Conservation (phyloP, 257 asterid genomes). For the Solanum piurae region DNA sequence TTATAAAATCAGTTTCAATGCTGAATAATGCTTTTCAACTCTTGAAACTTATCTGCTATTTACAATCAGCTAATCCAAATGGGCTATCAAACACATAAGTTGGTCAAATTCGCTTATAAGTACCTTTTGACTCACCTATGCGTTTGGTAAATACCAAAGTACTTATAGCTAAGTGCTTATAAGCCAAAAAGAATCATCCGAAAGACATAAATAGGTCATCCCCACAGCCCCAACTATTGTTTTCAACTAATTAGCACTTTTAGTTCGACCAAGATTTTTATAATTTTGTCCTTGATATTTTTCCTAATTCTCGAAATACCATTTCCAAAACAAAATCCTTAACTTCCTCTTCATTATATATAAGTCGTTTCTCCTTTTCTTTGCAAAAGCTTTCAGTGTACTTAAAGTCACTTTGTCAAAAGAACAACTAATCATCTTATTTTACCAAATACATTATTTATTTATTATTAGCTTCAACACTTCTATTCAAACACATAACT, state of each 20-base stretch:
- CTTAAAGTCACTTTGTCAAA: not conserved
- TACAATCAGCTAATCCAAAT: not conserved
- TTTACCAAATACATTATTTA: not conserved
- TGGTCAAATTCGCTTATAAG: not conserved
- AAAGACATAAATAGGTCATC: not conserved
- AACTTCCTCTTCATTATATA: not conserved
- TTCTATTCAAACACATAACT: not conserved
- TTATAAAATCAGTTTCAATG: not conserved
- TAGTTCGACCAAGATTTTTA: not conserved
- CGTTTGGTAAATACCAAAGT: not conserved
- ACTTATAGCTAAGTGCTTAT: not conserved
- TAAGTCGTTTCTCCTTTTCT: not conserved
- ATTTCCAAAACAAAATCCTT: not conserved
- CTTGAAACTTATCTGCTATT: not conserved
- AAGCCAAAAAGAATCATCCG: not conserved
- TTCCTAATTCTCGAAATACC: not conserved
- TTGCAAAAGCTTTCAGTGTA: not conserved
- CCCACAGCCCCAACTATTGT: not conserved
- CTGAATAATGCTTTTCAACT: not conserved
- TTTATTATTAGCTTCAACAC: not conserved
- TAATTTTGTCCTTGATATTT: not conserved
- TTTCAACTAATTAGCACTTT: not conserved
- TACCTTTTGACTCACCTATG: not conserved
- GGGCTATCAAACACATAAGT: not conserved
- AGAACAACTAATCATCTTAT: not conserved